Evolutionary conservation across 257 asterid genomes (phyloP).

Genomic region (Rehmannia glutinosa): DNA sequence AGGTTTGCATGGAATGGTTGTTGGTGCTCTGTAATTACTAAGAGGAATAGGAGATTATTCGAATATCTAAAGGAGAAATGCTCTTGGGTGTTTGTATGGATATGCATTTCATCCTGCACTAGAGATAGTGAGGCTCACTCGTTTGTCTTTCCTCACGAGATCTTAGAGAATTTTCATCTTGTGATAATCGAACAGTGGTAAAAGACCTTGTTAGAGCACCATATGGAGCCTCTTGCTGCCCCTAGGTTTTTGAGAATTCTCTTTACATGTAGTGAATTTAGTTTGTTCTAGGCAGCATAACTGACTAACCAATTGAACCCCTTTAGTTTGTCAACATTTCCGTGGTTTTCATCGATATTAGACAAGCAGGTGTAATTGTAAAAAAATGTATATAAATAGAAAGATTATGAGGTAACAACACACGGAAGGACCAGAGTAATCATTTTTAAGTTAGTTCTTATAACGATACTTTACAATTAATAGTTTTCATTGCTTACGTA

Average conservation of each 20-base stretch:
- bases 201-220: not conserved
- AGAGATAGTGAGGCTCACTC: not conserved
- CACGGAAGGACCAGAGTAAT: not conserved
- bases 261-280: not conserved
- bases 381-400: not conserved
- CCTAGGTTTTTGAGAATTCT: not conserved
- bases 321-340: too few species aligned
- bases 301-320: not conserved
- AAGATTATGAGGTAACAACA: not conserved
- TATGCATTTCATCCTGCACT: not conserved
- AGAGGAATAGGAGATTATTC: too few species aligned
- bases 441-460: not conserved
- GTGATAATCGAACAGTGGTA: not conserved
- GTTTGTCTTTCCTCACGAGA: not conserved
- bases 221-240: not conserved
- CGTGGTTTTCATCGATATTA: too few species aligned
- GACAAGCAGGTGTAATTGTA: not conserved
- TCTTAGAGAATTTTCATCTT: not conserved
- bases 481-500: not conserved
- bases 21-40: too few species aligned
- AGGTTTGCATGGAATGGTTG: too few species aligned
- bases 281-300: not conserved
- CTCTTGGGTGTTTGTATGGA: too few species aligned
- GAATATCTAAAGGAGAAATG: too few species aligned
- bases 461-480: not conserved